phyloP scores from a whole-genome alignment of 257 asterid genomes.

The Handroanthus guayacan region DNA sequence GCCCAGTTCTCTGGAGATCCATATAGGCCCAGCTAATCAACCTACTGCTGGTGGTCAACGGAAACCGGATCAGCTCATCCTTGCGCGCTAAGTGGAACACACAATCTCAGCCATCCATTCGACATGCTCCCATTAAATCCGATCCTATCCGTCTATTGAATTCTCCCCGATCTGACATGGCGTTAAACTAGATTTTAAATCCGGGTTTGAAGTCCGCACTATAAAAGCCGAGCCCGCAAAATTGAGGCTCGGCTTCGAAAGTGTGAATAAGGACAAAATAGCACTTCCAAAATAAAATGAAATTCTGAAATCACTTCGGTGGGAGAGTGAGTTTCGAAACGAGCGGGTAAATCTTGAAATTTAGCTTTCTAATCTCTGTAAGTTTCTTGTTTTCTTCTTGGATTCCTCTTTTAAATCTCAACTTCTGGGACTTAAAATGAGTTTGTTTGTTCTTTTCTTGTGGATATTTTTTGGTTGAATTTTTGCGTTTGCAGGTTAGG shows the following conservation, averaged over 20 bases:
- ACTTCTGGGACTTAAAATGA: slow-evolving; percentile 14
- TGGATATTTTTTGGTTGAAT: background rate
- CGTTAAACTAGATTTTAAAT: slow-evolving; percentile 66
- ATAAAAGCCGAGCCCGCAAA: slow-evolving; percentile 39
- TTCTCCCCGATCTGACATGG: slow-evolving; percentile 56
- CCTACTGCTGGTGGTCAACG: slow-evolving; percentile 32
- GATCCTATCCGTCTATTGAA: slow-evolving; percentile 48
- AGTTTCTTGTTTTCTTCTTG: slow-evolving; percentile 26
- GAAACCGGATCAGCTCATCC: slow-evolving; percentile 8
- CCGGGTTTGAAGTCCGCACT: slow-evolving; percentile 83
- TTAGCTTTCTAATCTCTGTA: slow-evolving; percentile 44
- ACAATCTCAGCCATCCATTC: slow-evolving; percentile 51
- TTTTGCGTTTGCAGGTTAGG: slow-evolving; percentile 46
- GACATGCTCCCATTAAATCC: background rate
- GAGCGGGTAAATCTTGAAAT: slow-evolving; percentile 32
- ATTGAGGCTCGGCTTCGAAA: slow-evolving; percentile 27
- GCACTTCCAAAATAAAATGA: slow-evolving; percentile 28
- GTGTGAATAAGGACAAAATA: slow-evolving; percentile 38
- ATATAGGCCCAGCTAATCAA: background rate
- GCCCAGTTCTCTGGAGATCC: background rate
- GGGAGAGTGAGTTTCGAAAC: slow-evolving; percentile 34
- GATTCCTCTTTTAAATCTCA: slow-evolving; percentile 1
- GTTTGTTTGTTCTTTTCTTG: background rate
- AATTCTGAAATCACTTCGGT: slow-evolving; percentile 16
- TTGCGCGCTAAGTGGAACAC: slow-evolving; percentile 27